phyloP scores from a whole-genome alignment of 2,329 filamentous ascomycete species.

The Aspergillus sp. region DNA sequence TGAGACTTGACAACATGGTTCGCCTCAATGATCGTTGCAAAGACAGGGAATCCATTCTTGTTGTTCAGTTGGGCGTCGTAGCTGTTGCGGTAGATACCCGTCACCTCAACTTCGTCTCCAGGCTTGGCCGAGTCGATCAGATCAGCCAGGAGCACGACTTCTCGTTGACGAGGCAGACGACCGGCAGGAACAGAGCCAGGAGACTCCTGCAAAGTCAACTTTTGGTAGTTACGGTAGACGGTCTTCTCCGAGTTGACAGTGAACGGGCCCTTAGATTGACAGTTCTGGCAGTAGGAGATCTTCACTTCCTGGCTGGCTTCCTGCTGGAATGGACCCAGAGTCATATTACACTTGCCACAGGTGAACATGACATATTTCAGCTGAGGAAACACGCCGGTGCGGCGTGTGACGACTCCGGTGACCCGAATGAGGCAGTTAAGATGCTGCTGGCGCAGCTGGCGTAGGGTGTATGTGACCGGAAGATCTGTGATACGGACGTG shows the following conservation, averaged over 20 bases:
- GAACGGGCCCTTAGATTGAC: slow-evolving; percentile 92
- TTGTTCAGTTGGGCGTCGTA: slow-evolving; percentile 98
- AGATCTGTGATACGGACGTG: slow-evolving; percentile 96
- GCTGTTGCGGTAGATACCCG: slow-evolving; percentile 95
- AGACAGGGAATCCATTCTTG: slow-evolving; percentile 97
- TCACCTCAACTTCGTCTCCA: slow-evolving; percentile 95
- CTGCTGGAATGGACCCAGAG: slow-evolving; percentile 93
- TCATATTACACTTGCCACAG: slow-evolving; percentile 88
- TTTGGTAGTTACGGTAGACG: slow-evolving; percentile 98
- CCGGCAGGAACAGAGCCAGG: slow-evolving; percentile 95
- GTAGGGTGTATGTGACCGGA: slow-evolving; percentile 90
- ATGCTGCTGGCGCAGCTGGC: slow-evolving; percentile 91
- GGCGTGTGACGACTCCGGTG: slow-evolving; percentile 89
- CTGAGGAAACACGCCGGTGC: slow-evolving; percentile 94
- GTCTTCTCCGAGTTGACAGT: slow-evolving; percentile 96
- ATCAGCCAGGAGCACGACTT: slow-evolving; percentile 95
- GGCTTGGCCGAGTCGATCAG: slow-evolving; percentile 96
- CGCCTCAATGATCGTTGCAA: slow-evolving; percentile 94
- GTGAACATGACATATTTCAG: slow-evolving; percentile 99
- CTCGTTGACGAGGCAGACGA: slow-evolving; percentile 85
- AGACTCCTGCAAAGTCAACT: slow-evolving; percentile 93
- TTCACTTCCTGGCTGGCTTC: slow-evolving; percentile 96
- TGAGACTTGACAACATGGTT: slow-evolving; percentile 97
- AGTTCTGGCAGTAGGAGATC: slow-evolving; percentile 93
- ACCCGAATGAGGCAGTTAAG: slow-evolving; percentile 94